Base-by-base conservation (phyloP, 768 basidiomycete genomes). In the Hysterangium stoloniferum region DNA sequence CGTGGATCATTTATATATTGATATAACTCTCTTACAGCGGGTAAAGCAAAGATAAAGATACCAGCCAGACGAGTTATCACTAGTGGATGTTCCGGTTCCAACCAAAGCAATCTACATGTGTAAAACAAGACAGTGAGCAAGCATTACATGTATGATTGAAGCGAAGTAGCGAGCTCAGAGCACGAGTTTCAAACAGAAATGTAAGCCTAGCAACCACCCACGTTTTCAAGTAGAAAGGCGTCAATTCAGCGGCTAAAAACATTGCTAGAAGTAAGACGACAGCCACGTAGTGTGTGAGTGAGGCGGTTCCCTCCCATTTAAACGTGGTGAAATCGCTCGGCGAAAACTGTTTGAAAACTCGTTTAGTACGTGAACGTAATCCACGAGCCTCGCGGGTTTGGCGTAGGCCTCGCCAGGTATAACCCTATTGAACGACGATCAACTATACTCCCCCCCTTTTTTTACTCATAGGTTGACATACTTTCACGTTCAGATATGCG, bases 21-120 rank as follows among this genome's bases (percentile, higher is more conserved):
- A 63, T 78, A 87, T 24, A 90, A 66, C 68, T 92, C 89, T 58
- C 89, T 71, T 52, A 84, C 86, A 12, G 90, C 89, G 9, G 89
- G 89, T 28, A 92, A 70, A n/a, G 82, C 89, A 59, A 88, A 92
- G 2, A 92, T 69, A 62, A 92, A 92, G 54, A 92, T 79, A 53
- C 79, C 79, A 13, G 78, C 80, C 8, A 92, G 75, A 29, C 76
- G 68, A 55, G 78, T 68, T 52, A 90, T 85, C 44, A 92, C 74
- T 56, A 92, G 79, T 9, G 88, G 89, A 63, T 92, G 89, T 64
- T 88, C 83, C 31, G 89, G 90, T 61, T 91, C 87, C 82, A 92
- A 84, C 88, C 89, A 91, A 32, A 92, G 71, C 54, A 81, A 58
- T 67, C 67, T 65, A 33, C 75, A 47, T 52, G 40, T 13, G 19